Evolutionary conservation across 2,329 filamentous ascomycete genomes (phyloP).

Genomic region (Phaeophleospora eucalypticola): DNA sequence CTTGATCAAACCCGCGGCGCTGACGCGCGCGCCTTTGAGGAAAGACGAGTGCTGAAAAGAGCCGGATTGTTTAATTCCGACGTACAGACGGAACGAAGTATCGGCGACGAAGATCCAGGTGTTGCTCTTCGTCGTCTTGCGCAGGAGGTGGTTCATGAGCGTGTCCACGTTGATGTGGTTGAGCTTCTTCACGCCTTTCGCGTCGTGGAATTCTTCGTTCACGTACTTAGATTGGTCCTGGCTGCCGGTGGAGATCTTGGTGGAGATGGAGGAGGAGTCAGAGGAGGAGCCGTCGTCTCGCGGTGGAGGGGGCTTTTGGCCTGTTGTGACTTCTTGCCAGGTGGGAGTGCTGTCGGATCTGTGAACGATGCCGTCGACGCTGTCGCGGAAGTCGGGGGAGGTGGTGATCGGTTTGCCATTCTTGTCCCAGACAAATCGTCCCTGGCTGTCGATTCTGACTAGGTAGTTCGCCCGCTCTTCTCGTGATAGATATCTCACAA

Average conservation of each 20-base stretch:
- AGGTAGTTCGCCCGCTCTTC: conserved; percentile 81
- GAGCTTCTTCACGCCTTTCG: conserved; percentile 58
- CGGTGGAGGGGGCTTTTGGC: conserved; percentile 24
- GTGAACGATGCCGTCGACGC: conserved; percentile 59
- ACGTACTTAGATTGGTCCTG: conserved; percentile 62
- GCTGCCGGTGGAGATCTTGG: conserved; percentile 46
- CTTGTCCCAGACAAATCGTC: conserved; percentile 81
- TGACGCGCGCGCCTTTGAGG: conserved; percentile 74
- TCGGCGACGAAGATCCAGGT: conserved; percentile 94
- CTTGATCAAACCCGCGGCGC: conserved; percentile 78
- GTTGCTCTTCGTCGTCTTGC: conserved; percentile 76
- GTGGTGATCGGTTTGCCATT: conserved; percentile 76
- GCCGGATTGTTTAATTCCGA: conserved; percentile 84
- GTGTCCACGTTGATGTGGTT: conserved; percentile 67
- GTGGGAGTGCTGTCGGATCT: conserved; percentile 42
- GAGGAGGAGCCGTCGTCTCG: conserved; percentile 8
- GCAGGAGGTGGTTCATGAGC: conserved; percentile 72
- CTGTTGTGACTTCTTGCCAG: conserved; percentile 36
- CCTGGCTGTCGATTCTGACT: conserved; percentile 68
- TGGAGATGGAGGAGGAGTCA: conserved; percentile 29
- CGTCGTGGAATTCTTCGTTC: conserved; percentile 58
- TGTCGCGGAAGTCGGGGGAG: conserved; percentile 70
- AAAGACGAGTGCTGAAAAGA: conserved; percentile 91
- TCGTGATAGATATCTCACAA: conserved; percentile 75
- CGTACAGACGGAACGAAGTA: conserved; percentile 77